phyloP scores from a whole-genome alignment of 768 basidiomycete species.

The Auriscalpium vulgare region DNA sequence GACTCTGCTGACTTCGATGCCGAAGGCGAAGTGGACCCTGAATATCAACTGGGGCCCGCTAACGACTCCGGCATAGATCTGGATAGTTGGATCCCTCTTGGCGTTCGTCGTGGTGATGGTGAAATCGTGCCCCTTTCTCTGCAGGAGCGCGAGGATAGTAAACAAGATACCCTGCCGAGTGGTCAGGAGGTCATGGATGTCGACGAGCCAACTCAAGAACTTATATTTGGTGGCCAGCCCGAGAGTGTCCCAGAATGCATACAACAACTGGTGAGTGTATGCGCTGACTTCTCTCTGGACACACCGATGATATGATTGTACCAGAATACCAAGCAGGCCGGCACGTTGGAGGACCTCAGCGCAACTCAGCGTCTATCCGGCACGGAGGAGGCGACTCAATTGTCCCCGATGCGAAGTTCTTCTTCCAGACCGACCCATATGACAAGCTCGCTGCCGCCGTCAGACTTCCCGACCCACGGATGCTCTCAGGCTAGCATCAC shows the following conservation, averaged over 20 bases:
- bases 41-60: slow-evolving; percentile 24
- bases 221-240: slow-evolving; percentile 8
- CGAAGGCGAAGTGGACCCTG: slow-evolving; percentile 51
- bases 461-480: slow-evolving; percentile 7
- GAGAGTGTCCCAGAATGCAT: slow-evolving; percentile 12
- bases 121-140: slow-evolving; percentile 35
- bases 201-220: slow-evolving; percentile 30
- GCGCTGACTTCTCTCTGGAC: too few species aligned
- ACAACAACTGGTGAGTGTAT: slow-evolving; percentile 3
- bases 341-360: too few species aligned
- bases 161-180: slow-evolving; percentile 13
- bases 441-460: slow-evolving; percentile 11
- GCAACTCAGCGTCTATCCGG: too few species aligned
- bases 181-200: slow-evolving; percentile 37
- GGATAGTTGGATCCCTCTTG: slow-evolving; percentile 37
- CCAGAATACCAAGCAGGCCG: too few species aligned
- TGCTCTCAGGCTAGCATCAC: slow-evolving; percentile 1
- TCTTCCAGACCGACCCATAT: background rate
- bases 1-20: slow-evolving; percentile 42
- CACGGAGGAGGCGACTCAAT: background rate
- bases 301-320: too few species aligned
- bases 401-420: too few species aligned
- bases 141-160: slow-evolving; percentile 20
- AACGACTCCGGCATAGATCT: slow-evolving; percentile 4
- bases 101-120: slow-evolving; percentile 50